Percentiles rank a stretch among this genome's conserved stretches.
These are phyloP conservation scores for Hymenoscyphus fructigenus DNA, from an alignment of 2,329 filamentous ascomycete species.

Conservation along the genomic window DNA sequence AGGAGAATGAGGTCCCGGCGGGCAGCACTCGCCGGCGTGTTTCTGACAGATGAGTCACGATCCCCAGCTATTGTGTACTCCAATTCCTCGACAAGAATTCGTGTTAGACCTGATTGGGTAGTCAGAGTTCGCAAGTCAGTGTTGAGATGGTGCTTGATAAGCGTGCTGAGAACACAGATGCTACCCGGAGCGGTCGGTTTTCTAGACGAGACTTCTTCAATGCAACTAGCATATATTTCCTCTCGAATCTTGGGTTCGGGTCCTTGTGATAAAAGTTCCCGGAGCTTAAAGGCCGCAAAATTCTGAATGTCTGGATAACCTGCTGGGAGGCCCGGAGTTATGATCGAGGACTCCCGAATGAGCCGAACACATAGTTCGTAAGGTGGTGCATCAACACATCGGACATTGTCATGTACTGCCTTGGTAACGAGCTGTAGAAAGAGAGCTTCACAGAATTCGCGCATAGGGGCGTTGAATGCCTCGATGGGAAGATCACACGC, in stretches of 20 bases:
- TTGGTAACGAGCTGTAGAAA: constrained; percentile 51
- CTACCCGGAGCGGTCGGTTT: constrained; percentile 69
- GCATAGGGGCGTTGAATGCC: constrained; percentile 60
- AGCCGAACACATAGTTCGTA: constrained; percentile 63
- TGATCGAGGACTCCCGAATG: constrained; percentile 68
- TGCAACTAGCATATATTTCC: constrained; percentile 64
- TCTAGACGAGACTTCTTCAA: constrained; percentile 64
- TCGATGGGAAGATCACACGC: constrained; percentile 63
- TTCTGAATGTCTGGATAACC: constrained; percentile 61
- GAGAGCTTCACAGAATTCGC: constrained; percentile 59
- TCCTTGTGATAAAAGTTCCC: constrained; percentile 56
- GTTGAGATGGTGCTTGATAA: constrained; percentile 47
- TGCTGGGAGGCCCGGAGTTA: constrained; percentile 51
- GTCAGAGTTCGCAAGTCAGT: constrained; percentile 58
- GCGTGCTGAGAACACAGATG: constrained; percentile 59
- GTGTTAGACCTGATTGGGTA: constrained; percentile 59
- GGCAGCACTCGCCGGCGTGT: constrained; percentile 49
- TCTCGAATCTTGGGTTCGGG: constrained; percentile 56
- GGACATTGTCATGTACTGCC: constrained; percentile 38
- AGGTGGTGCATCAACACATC: constrained; percentile 46
- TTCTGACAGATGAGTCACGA: constrained; percentile 30
- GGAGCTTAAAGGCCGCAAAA: constrained; percentile 62
- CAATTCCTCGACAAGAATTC: constrained; percentile 63
- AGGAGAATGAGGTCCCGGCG: constrained; percentile 57
- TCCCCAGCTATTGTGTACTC: constrained; percentile 42